A percentile compares a stretch with the other conserved stretches of the same genome.
Evolutionary conservation across 192 early-diverging fungal species (phyloP).

Genomic region (Backusella luteola): DNA sequence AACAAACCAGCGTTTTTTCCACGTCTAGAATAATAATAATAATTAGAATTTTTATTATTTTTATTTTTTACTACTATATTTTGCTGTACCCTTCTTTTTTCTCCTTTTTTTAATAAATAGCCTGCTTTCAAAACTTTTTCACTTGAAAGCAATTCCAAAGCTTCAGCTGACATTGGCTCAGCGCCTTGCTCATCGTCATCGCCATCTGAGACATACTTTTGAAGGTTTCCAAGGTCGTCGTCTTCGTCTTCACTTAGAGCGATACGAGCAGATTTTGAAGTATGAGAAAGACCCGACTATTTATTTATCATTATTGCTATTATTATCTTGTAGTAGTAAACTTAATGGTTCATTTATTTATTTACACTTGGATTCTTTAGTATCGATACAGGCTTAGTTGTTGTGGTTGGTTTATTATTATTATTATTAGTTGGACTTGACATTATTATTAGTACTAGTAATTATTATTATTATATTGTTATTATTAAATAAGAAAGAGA

Average conservation of each 20-base stretch:
- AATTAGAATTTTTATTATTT: neutral
- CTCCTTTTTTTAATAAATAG: conserved; percentile 58
- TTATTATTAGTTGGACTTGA: neutral
- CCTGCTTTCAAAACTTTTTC: conserved; percentile 55
- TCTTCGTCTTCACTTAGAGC: conserved; percentile 33
- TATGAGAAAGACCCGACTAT: neutral
- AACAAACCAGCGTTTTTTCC: conserved; percentile 89
- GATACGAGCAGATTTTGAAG: conserved; percentile 15
- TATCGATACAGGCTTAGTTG: conserved; percentile 26
- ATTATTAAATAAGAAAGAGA: neutral
- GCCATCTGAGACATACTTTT: conserved; percentile 31
- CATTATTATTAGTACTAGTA: neutral
- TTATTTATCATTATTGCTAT: neutral
- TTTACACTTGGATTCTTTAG: conserved; percentile 21
- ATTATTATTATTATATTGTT: neutral
- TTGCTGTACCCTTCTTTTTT: conserved; percentile 50
- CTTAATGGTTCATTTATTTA: neutral
- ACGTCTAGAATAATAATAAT: conserved; percentile 48
- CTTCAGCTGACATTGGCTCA: conserved; percentile 29
- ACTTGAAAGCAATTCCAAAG: conserved; percentile 45
- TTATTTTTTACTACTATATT: conserved; percentile 16
- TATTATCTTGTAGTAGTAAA: neutral
- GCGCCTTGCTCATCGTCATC: conserved; percentile 33
- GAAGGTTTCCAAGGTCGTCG: conserved; percentile 22
- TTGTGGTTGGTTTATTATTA: conserved; percentile 1